Base-by-base conservation (phyloP, 768 basidiomycete genomes). In the Lactarius sp. region DNA sequence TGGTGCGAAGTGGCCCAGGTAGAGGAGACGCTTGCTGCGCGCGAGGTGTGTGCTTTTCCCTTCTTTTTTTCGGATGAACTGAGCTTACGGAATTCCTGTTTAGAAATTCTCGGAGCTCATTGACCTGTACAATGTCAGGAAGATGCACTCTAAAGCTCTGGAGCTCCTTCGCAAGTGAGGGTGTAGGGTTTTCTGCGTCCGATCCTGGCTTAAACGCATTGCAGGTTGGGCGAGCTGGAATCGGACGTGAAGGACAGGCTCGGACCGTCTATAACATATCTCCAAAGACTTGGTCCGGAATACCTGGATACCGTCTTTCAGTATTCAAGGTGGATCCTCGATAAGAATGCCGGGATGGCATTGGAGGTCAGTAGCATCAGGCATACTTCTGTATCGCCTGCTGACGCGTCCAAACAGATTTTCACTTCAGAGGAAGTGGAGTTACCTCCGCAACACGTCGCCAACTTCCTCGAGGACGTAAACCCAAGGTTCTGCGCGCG, bases 1-100 rank as follows among this genome's bases (percentile, higher is more conserved):
- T 99, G 94, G 94, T 98, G 96, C 74, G 97, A 98, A 71, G 94
- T 98, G 1, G 85, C 85, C 5, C 91, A 95, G 70, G 92, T 95
- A 1, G 94, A 99, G 72, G 93, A 90, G 71, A 83, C 93, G 64
- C 75, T 99, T 57, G 81, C 85, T 61, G 83, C 83, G 34, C 83
- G 88, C 41, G 87, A 89, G 84, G 95, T 92, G 60, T 36, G 81
- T 70, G n/a, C 16, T 16, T 31, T 22, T 57, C 14, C 37, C 2
- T 10, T 22, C 56, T 50, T 37, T 52, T 2, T 14, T 8, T 33
- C 2, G 37, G 14, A 20, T 50, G 41, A 16, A 20, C 41, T 13
- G 5, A 12, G 4, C 16, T 66, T 18, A 66, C 9, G 13, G 10
- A 52, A 46, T 56, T 66, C 36, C 66, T 33, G 14, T 4, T 39